Evolutionary conservation across 768 basidiomycete genomes (phyloP), one percentile per base, ranked within the genome.

Genomic region (Suillus subalutaceus): DNA sequence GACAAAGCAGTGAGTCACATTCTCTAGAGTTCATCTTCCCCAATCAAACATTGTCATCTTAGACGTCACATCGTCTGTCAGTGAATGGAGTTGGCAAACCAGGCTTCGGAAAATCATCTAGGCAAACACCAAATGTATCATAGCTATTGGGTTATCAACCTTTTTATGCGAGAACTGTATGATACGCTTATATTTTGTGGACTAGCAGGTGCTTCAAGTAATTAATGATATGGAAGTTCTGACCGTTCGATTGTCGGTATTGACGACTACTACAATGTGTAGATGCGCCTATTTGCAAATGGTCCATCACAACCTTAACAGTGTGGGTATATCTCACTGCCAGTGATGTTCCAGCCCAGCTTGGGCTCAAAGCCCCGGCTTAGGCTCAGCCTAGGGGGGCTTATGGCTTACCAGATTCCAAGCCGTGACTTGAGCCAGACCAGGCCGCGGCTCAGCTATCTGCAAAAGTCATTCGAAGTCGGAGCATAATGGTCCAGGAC

Each of bases 1-100:
- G 5, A 18, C 32, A 50, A 60, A 60, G 59, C n/a, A 35, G 23
- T 63, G 44, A 63, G 63, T 48, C 23, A 18, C 20, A 57, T 38
- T 15, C 6, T 38, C 23, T 57, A 38, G 37, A 15, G 6, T 8
- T n/a, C 35, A 38, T 13, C 32, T 10, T 13, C 12, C 55, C 35
- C n/a, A 57, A 15, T 23, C n/a, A 30, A 57, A n/a, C 35, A 37
- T n/a, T 2, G 12, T n/a, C 20, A 57, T 37, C 20, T 37, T n/a
- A 37, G 35, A 8, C 35, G 20, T 37, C 55, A 56, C 32, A 13
- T 6, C 18, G 12, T 12, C 23, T 23, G 6, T 23, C 12, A 55
- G 30, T 32, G 30, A 55, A 55, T 55, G 53, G 18, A 53, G 7
- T 18, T 20, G 10, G 35, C 35, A n/a, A 15, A 13, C 10, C 35